A percentile compares a stretch with the other conserved stretches of the same genome.
Evolutionary conservation across 441 rosid genomes (phyloP).

Genomic region (Aquilaria agallochum): DNA sequence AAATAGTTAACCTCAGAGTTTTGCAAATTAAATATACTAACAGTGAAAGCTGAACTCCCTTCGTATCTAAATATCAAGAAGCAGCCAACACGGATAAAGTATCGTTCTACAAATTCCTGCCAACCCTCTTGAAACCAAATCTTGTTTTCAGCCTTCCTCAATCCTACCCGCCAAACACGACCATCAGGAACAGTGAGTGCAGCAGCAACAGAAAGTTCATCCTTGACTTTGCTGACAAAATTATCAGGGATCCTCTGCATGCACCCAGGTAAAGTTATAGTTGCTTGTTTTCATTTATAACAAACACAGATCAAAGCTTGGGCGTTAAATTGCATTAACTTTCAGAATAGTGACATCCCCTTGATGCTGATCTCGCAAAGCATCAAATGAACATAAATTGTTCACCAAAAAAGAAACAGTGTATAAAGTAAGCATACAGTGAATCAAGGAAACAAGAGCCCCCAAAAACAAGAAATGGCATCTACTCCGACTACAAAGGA

Average conservation of each 20-base stretch:
- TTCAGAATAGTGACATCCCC: too few species aligned
- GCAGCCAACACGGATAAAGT: constrained; percentile 79
- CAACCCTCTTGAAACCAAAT: constrained; percentile 93
- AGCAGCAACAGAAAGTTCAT: constrained; percentile 71
- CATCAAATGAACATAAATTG: too few species aligned
- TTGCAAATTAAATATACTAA: constrained; percentile 80
- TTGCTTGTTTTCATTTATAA: constrained; percentile 3
- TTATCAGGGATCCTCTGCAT: constrained; percentile 95
- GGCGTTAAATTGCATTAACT: too few species aligned
- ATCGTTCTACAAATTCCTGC: constrained; percentile 89
- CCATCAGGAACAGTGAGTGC: constrained; percentile 90
- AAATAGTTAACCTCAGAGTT: constrained; percentile 85
- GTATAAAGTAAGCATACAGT: too few species aligned
- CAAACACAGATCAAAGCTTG: not conserved
- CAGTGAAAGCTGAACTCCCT: constrained; percentile 78
- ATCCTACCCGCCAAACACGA: constrained; percentile 80
- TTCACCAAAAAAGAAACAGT: too few species aligned
- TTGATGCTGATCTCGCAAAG: too few species aligned
- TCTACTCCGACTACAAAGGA: too few species aligned
- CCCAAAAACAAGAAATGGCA: too few species aligned
- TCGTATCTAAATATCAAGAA: constrained; percentile 91
- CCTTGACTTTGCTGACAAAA: constrained; percentile 77
- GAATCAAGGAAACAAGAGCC: too few species aligned
- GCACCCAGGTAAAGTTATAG: constrained; percentile 21
- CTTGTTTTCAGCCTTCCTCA: constrained; percentile 68